Conservation (phyloP, 495 filamentous ascomycete genomes). For the Penicillium daleae region DNA sequence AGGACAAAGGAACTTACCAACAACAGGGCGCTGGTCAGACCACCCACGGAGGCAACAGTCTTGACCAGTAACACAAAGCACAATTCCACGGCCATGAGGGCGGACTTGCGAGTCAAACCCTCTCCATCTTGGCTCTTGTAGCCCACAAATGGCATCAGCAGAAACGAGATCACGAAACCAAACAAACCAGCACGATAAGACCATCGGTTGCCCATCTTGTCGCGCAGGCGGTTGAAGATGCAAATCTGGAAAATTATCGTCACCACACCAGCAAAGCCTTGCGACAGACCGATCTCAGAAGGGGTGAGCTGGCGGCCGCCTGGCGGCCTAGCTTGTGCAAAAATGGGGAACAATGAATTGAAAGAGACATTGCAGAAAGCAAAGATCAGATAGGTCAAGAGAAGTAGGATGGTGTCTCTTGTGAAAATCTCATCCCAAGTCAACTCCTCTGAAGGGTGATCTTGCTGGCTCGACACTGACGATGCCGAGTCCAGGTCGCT, state of each 20-base stretch:
- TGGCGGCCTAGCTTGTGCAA: slow-evolving; percentile 72
- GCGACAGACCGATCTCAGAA: slow-evolving; percentile 78
- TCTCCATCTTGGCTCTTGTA: slow-evolving; percentile 62
- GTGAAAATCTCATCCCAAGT: slow-evolving; percentile 63
- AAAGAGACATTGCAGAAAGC: slow-evolving; percentile 87
- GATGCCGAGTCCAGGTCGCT: slow-evolving; percentile 49
- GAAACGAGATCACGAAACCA: slow-evolving; percentile 82
- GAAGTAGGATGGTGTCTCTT: slow-evolving; percentile 77
- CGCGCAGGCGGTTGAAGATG: slow-evolving; percentile 76
- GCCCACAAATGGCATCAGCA: slow-evolving; percentile 87
- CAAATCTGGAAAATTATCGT: slow-evolving; percentile 90
- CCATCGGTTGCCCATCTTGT: slow-evolving; percentile 80
- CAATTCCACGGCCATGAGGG: slow-evolving; percentile 70
- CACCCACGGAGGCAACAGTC: slow-evolving; percentile 84
- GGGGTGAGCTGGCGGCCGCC: slow-evolving; percentile 76
- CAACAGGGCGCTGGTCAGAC: slow-evolving; percentile 84
- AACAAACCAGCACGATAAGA: slow-evolving; percentile 79
- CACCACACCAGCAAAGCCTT: slow-evolving; percentile 81
- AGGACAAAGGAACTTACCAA: slow-evolving; percentile 58
- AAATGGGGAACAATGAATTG: slow-evolving; percentile 91
- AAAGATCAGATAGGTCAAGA: slow-evolving; percentile 84
- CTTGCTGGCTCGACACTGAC: slow-evolving; percentile 42
- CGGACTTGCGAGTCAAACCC: slow-evolving; percentile 57
- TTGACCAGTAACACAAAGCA: slow-evolving; percentile 82
- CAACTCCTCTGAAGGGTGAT: slow-evolving; percentile 42